Base-by-base conservation (phyloP, 148 eudicot species). In the Euryodendron excelsum region DNA sequence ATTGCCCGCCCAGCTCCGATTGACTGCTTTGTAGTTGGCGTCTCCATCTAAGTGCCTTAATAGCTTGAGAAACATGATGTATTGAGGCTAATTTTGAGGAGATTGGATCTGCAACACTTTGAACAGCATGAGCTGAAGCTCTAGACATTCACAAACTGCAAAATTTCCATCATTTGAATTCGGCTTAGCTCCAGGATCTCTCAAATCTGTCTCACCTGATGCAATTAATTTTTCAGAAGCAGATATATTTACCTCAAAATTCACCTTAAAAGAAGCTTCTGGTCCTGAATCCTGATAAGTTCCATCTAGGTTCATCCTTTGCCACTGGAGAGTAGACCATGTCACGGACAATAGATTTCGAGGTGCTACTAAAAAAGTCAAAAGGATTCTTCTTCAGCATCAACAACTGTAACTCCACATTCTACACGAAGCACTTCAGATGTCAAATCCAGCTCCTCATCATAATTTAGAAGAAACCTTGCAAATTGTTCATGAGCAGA, bases 1-100 rank as follows among this genome's bases (percentile, higher is more conserved):
- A 73, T 82, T 33, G 30, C 69, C n/a, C n/a, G n/a, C n/a, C 82
- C 74, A 80, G 58, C 63, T 82, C 89, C 36, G 80, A 48, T 73
- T 82, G 85, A 59, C 69, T 78, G 77, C 76, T 84, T 77, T 91
- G 91, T 58, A 84, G 85, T 77, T 93, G 89, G 18, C 99, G 93
- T 76, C 82, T 93, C 97, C 97, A 93, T 83, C 98, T 88, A 75
- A 96, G 83, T 48, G 94, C 90, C 89, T 96, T 96, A 60, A 96
- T 96, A 79, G 99, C 99, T 82, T 90, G 99, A 80, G 98, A 93
- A 81, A 96, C 91, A 82, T 96, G 99, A 85, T 96, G 98, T 64
- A 96, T 89, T 30, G 99, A 98, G 73, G 97, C 91, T 62, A 91
- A 87, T 83, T 89, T 95, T 45, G 97, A 86, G 79, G 94, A 89